Evolutionary conservation across 2,329 filamentous ascomycete species (phyloP), one percentile per base, ranked within the genome.

Genomic region (Mycosphaerelloides madeirae): DNA sequence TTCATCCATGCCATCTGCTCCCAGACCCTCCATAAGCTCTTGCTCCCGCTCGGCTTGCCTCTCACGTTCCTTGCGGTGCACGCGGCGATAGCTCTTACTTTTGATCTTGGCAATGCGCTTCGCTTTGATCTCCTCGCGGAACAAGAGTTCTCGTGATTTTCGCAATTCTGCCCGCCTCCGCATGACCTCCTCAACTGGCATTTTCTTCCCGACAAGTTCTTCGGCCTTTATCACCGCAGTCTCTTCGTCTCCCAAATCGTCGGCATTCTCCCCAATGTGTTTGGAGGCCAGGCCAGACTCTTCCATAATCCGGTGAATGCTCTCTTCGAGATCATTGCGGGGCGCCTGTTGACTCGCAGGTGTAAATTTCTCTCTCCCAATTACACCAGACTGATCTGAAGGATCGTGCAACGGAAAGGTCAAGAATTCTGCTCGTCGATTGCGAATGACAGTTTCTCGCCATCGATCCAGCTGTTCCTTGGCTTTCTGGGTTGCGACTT

Each of bases 61-160:
- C 62, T 84, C 79, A 12, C 80, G 74, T 62, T 85, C 86, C 63
- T 85, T 95, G 29, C 91, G 82, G 67, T 97, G 91, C 12, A 97
- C 84, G 34, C 90, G 84, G 43, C 91, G 86, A 64, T 95, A 98
- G 0, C 89, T 80, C 67, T 96, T 98, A 64, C 87, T 94, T 76
- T 98, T 98, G 71, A 98, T 98, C 74, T 97, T 97, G 72, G 96
- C 95, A 69, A 98, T 88, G 18, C 93, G 84, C 69, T 90, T 94
- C 6, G 89, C 80, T 44, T 89, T 84, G 33, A 89, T 83, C 60
- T 94, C 85, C 68, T 97, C 91, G 9, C 90, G 79, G 58, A 94
- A 95, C 53, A 91, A 77, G 6, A 95, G 70, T 59, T 97, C 91
- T 55, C 93, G 78, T 52, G 87, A 82, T 64, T 82, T 83, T 11